phyloP scores from a whole-genome alignment of 1,284 basidiomycete species.

The Moesziomyces antarcticus region DNA sequence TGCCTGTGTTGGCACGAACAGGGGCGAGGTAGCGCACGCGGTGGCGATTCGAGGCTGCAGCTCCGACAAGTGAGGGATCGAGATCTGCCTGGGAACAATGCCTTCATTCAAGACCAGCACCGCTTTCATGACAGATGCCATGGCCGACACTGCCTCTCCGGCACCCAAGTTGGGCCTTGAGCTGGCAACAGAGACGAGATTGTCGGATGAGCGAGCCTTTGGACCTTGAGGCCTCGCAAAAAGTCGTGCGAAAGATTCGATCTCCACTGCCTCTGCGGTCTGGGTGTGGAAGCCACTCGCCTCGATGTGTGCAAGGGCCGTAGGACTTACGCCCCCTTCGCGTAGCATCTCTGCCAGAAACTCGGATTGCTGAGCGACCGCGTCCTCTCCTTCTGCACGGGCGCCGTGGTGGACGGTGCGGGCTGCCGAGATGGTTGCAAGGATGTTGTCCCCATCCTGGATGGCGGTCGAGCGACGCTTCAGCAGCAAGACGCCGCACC shows the following conservation, averaged over 20 bases:
- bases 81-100: conserved; percentile 33
- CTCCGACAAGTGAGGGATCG: conserved; percentile 12
- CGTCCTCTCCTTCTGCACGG: not conserved
- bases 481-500: conserved; percentile 46
- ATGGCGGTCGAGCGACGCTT: conserved; percentile 49
- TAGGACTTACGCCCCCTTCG: conserved; percentile 7
- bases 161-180: conserved; percentile 42
- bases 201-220: not conserved
- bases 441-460: conserved; percentile 42
- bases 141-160: conserved; percentile 44
- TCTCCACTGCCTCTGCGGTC: conserved; percentile 33
- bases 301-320: conserved; percentile 42
- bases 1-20: conserved; percentile 27
- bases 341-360: conserved; percentile 22
- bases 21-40: conserved; percentile 7
- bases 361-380: conserved; percentile 7
- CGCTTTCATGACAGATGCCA: conserved; percentile 49
- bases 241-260: conserved; percentile 31
- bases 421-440: conserved; percentile 36
- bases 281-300: conserved; percentile 36
- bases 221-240: not conserved
- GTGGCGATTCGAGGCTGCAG: conserved; percentile 27
- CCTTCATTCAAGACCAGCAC: conserved; percentile 37
- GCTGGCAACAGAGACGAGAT: conserved; percentile 31
- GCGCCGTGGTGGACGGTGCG: conserved; percentile 23